Conservation (phyloP, 2,329 filamentous ascomycete genomes). For the Pyrenophora tritici-repentis region DNA sequence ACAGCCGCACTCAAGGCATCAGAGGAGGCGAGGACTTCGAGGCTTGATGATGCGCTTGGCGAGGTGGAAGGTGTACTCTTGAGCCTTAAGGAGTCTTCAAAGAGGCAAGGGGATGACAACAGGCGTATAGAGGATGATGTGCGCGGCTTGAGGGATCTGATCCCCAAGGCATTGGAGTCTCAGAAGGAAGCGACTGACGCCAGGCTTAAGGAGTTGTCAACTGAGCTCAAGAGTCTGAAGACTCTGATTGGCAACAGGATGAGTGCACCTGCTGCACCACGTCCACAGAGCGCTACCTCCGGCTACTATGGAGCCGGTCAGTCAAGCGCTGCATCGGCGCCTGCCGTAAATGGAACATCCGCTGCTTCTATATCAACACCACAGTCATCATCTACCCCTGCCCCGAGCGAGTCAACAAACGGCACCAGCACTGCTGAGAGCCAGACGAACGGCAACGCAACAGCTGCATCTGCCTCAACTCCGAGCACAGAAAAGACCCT, state of each 20-base stretch:
- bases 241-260: slow-evolving; percentile 74
- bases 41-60: slow-evolving; percentile 77
- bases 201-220: slow-evolving; percentile 81
- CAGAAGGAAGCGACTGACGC: slow-evolving; percentile 84
- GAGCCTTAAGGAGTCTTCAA: slow-evolving; percentile 80
- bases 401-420: slow-evolving; percentile 30
- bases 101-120: slow-evolving; percentile 83
- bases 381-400: slow-evolving; percentile 19
- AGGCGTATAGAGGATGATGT: slow-evolving; percentile 87
- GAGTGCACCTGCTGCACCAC: slow-evolving; percentile 34
- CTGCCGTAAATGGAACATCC: slow-evolving; percentile 35
- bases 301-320: slow-evolving; percentile 34
- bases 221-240: slow-evolving; percentile 90
- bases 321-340: slow-evolving; percentile 24
- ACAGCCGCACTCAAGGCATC: slow-evolving; percentile 85
- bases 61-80: slow-evolving; percentile 84
- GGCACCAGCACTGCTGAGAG: slow-evolving; percentile 20
- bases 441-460: slow-evolving; percentile 27
- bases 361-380: slow-evolving; percentile 24
- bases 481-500: slow-evolving; percentile 39
- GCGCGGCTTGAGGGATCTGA: slow-evolving; percentile 76
- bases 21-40: slow-evolving; percentile 81
- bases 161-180: slow-evolving; percentile 85
- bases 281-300: slow-evolving; percentile 28
- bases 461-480: slow-evolving; percentile 22